Conservation (phyloP, 208 protist species). For the Trypanosomatidae sp. region DNA sequence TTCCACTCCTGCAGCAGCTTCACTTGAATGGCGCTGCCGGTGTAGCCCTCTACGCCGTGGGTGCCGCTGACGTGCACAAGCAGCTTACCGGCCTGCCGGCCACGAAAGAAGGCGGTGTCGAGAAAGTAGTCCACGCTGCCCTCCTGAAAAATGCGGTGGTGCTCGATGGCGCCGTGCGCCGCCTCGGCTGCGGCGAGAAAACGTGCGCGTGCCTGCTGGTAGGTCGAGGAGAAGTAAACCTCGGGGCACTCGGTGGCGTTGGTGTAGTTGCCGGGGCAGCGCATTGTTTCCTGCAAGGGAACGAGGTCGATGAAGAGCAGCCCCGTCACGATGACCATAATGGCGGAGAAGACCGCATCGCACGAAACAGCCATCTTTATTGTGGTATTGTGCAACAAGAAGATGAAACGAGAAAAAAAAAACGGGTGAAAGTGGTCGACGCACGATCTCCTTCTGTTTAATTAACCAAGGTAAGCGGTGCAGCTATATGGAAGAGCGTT, state of each 20-base stretch:
- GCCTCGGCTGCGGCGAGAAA: conserved; percentile 67
- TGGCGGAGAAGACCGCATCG: conserved; percentile 35
- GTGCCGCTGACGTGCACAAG: conserved; percentile 80
- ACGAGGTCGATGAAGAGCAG: conserved; percentile 80
- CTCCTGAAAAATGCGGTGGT: conserved; percentile 41
- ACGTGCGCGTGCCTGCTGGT: conserved; percentile 65
- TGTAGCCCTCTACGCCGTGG: conserved; percentile 86
- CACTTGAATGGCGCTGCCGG: conserved; percentile 78
- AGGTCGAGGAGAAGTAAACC: conserved; percentile 63
- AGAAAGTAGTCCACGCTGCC: conserved; percentile 69
- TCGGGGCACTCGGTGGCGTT: conserved; percentile 65
- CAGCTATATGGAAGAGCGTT: too few species aligned
- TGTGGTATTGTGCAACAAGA: background rate
- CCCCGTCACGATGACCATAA: conserved; percentile 55
- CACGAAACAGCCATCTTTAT: background rate
- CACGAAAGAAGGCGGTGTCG: conserved; percentile 71
- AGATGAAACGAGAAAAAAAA: too few species aligned
- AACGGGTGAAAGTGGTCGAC: too few species aligned
- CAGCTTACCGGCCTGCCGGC: conserved; percentile 43
- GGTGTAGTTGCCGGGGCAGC: conserved; percentile 50
- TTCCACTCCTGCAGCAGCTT: conserved; percentile 73
- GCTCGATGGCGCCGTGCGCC: conserved; percentile 42
- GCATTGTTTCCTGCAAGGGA: conserved; percentile 72
- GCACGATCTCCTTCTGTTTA: too few species aligned
- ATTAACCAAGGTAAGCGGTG: too few species aligned